Evolutionary conservation across 306 rosid species (phyloP).

Genomic region (Hippophae gyantsensis): DNA sequence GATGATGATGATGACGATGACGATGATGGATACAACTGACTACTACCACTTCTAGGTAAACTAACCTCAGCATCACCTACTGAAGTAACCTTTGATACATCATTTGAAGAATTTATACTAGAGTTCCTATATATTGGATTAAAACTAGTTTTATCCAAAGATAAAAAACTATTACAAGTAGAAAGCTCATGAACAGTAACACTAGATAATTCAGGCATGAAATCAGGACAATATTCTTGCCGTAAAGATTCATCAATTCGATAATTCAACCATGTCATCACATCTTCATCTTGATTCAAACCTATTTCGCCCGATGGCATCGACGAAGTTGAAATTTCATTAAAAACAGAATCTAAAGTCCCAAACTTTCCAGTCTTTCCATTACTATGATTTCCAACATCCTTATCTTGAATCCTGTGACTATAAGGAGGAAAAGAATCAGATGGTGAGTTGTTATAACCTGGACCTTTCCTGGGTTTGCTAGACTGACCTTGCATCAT

Average conservation of each 20-base stretch:
- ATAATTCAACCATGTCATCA: conserved; percentile 80
- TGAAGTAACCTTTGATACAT: conserved; percentile 38
- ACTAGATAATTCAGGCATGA: conserved; percentile 56
- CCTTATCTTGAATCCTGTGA: conserved; percentile 51
- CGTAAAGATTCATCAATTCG: conserved; percentile 55
- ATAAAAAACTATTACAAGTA: conserved; percentile 28
- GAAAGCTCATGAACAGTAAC: conserved; percentile 38
- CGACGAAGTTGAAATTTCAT: conserved; percentile 43
- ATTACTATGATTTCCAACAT: conserved; percentile 30
- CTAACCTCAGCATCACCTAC: conserved; percentile 30
- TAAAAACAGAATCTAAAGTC: conserved; percentile 38
- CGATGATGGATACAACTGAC: conserved; percentile 29
- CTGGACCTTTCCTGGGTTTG: conserved; percentile 53
- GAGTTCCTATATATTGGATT: conserved; percentile 43
- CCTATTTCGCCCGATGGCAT: conserved; percentile 58
- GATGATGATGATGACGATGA: too few species aligned
- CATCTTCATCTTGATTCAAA: conserved; percentile 56
- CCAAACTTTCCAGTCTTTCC: conserved; percentile 51
- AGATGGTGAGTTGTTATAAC: conserved; percentile 42
- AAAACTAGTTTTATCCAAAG: conserved; percentile 37
- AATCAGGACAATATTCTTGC: conserved; percentile 56
- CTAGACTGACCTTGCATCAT: conserved; percentile 65
- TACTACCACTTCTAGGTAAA: conserved; percentile 30
- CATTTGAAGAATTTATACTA: conserved; percentile 26
- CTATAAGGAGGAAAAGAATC: conserved; percentile 49